phyloP scores from a whole-genome alignment of 495 filamentous ascomycete species.

The Annulohypoxylon moriforme region DNA sequence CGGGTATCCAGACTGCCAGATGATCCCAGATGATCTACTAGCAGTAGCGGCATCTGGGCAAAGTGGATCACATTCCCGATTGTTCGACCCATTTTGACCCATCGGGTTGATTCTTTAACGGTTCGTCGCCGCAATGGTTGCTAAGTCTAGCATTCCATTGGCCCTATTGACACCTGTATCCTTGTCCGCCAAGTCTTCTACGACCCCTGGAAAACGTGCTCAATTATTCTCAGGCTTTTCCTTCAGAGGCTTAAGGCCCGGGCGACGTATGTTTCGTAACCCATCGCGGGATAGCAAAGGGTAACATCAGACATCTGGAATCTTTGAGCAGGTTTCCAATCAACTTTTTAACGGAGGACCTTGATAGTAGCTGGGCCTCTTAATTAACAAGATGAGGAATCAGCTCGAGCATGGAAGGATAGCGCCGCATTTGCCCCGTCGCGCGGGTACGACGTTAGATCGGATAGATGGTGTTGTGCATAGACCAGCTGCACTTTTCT shows the following conservation, averaged over 20 bases:
- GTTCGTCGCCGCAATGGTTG: constrained; percentile 30
- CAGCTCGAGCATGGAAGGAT: not conserved
- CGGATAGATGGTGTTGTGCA: constrained; percentile 10
- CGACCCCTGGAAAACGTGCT: constrained; percentile 46
- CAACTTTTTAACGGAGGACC: constrained; percentile 10
- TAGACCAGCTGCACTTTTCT: constrained; percentile 7
- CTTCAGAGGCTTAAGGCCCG: constrained; percentile 28
- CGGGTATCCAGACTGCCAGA: constrained; percentile 10
- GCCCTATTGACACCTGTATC: constrained; percentile 11
- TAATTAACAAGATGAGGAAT: constrained; percentile 3
- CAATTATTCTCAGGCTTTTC: constrained; percentile 48
- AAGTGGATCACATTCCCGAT: constrained; percentile 36
- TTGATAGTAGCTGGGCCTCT: not conserved
- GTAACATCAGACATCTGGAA: constrained; percentile 3
- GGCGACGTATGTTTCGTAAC: constrained; percentile 30
- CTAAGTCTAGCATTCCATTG: constrained; percentile 22
- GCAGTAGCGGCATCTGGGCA: constrained; percentile 18
- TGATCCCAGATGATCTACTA: constrained; percentile 16
- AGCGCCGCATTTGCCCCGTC: constrained; percentile 17
- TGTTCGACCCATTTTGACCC: constrained; percentile 20
- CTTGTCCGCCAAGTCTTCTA: constrained; percentile 33
- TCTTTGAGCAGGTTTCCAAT: constrained; percentile 40
- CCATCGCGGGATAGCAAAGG: constrained; percentile 28
- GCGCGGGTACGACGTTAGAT: constrained; percentile 27
- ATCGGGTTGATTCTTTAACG: constrained; percentile 29